Evolutionary conservation across 345 rosid genomes (phyloP), one percentile per base, ranked within the genome.

Genomic region (Eucalyptus polybractea): DNA sequence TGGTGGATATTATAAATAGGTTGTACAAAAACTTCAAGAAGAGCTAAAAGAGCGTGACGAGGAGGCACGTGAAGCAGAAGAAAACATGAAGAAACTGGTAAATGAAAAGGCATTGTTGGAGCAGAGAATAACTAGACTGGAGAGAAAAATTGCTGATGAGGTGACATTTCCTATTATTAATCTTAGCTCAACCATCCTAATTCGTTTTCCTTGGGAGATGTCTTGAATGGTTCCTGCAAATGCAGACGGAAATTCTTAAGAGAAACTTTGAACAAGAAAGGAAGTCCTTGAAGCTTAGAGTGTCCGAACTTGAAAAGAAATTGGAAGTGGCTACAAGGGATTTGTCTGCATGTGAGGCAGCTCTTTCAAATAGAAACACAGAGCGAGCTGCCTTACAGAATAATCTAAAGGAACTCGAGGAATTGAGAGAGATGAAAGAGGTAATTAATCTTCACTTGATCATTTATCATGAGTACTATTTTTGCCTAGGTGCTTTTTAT

Each of bases 391-490:
- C 94, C 86, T 86, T 95, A 90, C 95, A 96, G 90, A 95, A 91
- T 92, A 95, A 92, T 88, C 90, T 96, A 92, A 97, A 96, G 92
- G 99, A 98, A 88, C 91, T 98, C 47, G 99, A 97, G 90, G 99
- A 98, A 50, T 88, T 98, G 89, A 94, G 99, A 91, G 98, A 95
- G 93, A 95, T 98, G 97, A 97, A 95, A 92, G 99, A 97, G 99
- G 99, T 97, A 76, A 76, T 76, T 76, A 76, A 21, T 76, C 85
- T 76, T 40, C 47, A 76, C 85, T 12, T 21, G 47, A 76, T 40
- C 14, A 37, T 87, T 72, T 60, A 31, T 56, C 50, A 49, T 25
- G 12, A 5, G 56, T 40, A 33, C 47, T 31, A 53, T 88, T 17
- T 49, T 49, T 50, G 22, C 58, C 42, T 7, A 9, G 53, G 10